phyloP scores from a whole-genome alignment of 2,329 filamentous ascomycete species.

The Penicillium oxalicum region DNA sequence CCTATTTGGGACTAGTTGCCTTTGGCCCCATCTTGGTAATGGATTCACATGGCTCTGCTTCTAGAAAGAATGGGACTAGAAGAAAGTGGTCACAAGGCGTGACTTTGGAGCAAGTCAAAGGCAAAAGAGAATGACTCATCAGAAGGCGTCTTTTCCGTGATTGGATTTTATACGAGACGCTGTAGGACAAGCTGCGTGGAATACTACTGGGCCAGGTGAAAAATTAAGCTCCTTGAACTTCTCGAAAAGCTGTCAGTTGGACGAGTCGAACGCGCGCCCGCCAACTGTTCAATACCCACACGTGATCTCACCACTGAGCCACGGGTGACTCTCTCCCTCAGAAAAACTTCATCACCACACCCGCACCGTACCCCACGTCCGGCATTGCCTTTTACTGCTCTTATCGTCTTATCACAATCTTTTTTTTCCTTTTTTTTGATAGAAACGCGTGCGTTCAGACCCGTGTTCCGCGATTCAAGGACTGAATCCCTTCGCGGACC shows the following conservation, averaged over 20 bases:
- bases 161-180: too few species aligned
- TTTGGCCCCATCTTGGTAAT: too few species aligned
- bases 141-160: too few species aligned
- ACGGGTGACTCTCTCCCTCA: constrained; percentile 3
- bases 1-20: constrained; percentile 1
- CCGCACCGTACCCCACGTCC: constrained; percentile 4
- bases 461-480: neutral
- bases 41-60: too few species aligned
- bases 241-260: neutral
- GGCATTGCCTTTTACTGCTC: neutral
- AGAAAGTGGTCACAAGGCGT: too few species aligned
- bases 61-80: too few species aligned
- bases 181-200: too few species aligned
- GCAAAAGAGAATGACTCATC: too few species aligned
- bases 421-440: constrained; percentile 1
- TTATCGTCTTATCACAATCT: constrained; percentile 9
- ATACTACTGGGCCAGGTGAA: too few species aligned
- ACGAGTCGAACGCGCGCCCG: constrained; percentile 12
- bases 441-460: neutral
- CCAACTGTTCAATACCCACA: constrained; percentile 1
- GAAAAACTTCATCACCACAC: constrained; percentile 7
- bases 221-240: too few species aligned
- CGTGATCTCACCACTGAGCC: constrained; percentile 13
- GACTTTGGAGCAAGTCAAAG: too few species aligned
- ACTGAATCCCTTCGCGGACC: neutral